Base-by-base conservation (phyloP, 345 rosid species). In the Dovyalis caffra region DNA sequence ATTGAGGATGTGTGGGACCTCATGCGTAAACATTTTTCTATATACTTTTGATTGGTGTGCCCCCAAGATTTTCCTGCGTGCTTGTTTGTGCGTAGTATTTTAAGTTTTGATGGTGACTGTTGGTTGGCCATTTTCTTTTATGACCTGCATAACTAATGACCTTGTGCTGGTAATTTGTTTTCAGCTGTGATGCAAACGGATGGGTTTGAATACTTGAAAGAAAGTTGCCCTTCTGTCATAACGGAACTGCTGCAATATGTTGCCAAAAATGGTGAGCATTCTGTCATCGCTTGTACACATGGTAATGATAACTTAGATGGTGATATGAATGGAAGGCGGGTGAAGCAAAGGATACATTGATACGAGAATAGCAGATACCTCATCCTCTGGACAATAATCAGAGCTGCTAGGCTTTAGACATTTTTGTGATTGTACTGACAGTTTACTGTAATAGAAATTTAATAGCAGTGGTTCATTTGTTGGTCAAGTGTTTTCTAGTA, bases 271-370 rank as follows among this genome's bases (percentile, higher is more conserved):
- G 84, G 91, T 65, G 94, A 90, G 81, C 91, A 82, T 69, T 84
- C 88, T 70, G 81, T 76, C 47, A 74, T 82, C 47, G 83, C 87
- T 64, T 83, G 79, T 49, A 85, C 89, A 74, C 43, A 71, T 66
- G 78, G 81, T 43, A 88, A 84, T 11, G 87, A 86, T 43, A 51
- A 76, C 33, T 75, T 74, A 12, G 97, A 91, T 78, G 89, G 91
- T 26, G 94, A 90, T 66, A 57, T 70, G 33, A 85, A 85, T 47
- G 92, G 92, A 33, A 80, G 97, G 69, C 83, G 97, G 66, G 94
- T 91, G 77, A 91, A 91, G 85, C 97, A 83, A 74, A 86, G 94
- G 82, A 68, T 88, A 43, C 89, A 83, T 33, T 91, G 83, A 89
- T 75, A 29, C 72, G 45, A 80, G 62, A 77, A 67, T 47, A 56